Base-by-base conservation (phyloP, 495 filamentous ascomycete species). In the Podospora australis region DNA sequence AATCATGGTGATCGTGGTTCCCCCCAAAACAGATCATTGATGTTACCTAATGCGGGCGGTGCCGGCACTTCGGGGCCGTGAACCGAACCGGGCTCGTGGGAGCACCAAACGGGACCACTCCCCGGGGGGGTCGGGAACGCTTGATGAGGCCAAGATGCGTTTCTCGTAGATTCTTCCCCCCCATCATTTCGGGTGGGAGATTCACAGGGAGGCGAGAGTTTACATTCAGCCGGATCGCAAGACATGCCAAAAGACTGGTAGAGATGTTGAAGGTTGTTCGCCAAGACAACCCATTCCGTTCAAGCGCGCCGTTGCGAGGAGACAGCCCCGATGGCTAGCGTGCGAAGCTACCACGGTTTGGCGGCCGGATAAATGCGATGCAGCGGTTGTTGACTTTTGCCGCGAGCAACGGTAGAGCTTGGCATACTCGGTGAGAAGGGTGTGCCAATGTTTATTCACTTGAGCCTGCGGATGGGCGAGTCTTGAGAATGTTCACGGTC, bases 341-440 rank as follows among this genome's bases (percentile, higher is more conserved):
- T 6, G 6, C 13, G 26, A 30, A 16, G 17, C n/a, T n/a, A 36
- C 32, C 32, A 36, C 32, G 32, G 32, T 36, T 36, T 10, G 17
- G 23, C 40, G 40, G 22, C 40, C 40, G 40, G 40, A 14, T 43
- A 43, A 43, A 43, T 43, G 21, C 40, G 14, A 43, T 43, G 40
- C 40, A 43, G 40, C 40, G 40, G 40, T 23, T 43, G 22, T 23
- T 43, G 20, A 21, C 25, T 28, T 43, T 43, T 43, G 40, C 40
- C 40, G 40, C 17, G 14, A n/a, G 40, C n/a, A 43, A 21, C 20
- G 22, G 39, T 9, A 13, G 36, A 8, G 5, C 30, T 34, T 34
- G 32, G 32, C 32, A 36, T 21, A 26, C 22, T 36, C 22, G 40
- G 40, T 23, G 22, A 24, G n/a, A n/a, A n/a, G n/a, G n/a, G n/a